These are phyloP conservation scores for Cochlearia excelsa DNA, from an alignment of 345 rosid species.

Conservation along the genomic window DNA sequence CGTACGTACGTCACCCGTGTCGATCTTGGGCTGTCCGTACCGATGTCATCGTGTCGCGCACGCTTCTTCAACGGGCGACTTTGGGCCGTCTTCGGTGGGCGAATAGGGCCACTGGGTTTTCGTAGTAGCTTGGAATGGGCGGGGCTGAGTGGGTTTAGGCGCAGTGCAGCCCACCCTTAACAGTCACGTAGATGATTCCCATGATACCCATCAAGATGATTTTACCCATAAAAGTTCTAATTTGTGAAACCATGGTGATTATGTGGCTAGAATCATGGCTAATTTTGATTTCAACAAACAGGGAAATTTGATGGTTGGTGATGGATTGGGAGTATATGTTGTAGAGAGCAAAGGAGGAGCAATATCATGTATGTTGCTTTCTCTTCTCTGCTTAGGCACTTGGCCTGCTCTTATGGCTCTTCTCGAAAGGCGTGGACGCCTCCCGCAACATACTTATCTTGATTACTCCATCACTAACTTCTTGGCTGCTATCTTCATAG, in stretches of 20 bases:
- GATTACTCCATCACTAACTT: conserved; percentile 77
- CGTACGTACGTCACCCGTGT: too few species aligned
- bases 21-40: too few species aligned
- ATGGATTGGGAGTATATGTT: conserved; percentile 24
- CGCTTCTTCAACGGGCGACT: too few species aligned
- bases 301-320: conserved; percentile 19
- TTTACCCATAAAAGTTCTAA: not conserved
- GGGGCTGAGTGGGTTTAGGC: too few species aligned
- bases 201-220: conserved; percentile 6
- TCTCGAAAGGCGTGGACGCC: conserved; percentile 77
- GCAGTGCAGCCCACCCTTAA: too few species aligned
- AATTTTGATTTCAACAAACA: not conserved
- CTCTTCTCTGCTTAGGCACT: conserved; percentile 72
- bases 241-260: conserved; percentile 1
- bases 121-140: too few species aligned
- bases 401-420: conserved; percentile 84
- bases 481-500: conserved; percentile 65
- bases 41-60: too few species aligned
- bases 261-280: not conserved
- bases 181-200: not conserved
- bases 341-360: conserved; percentile 83
- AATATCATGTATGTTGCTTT: conserved; percentile 60
- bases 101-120: too few species aligned
- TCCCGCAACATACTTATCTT: conserved; percentile 87
- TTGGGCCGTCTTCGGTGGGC: too few species aligned